Conservation (phyloP, 768 basidiomycete species). For the Mycena vulgaris region DNA sequence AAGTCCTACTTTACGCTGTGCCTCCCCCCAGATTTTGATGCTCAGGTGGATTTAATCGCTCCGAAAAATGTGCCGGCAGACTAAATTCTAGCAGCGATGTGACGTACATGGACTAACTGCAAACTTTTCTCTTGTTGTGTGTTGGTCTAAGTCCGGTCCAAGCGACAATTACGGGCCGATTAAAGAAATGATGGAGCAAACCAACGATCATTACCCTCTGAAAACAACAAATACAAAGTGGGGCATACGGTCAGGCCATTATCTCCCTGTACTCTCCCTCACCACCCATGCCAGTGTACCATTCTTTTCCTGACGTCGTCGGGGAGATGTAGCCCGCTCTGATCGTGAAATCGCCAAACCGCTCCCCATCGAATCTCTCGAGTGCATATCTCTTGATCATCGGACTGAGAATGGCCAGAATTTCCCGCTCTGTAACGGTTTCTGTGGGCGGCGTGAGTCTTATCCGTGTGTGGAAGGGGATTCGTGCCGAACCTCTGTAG, state of each 20-base stretch:
- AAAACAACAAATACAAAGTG: not conserved
- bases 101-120: too few species aligned
- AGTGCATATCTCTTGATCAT: slow-evolving; percentile 97
- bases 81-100: too few species aligned
- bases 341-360: slow-evolving; percentile 96
- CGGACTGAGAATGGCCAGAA: slow-evolving; percentile 87
- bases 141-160: too few species aligned
- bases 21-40: too few species aligned
- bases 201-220: not conserved
- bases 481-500: slow-evolving; percentile 86
- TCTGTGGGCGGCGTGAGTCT: slow-evolving; percentile 59
- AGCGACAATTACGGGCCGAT: not conserved
- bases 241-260: slow-evolving; percentile 10
- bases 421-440: slow-evolving; percentile 92
- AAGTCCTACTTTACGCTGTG: too few species aligned
- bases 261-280: slow-evolving; percentile 71
- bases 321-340: slow-evolving; percentile 92
- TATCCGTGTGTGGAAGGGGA: not conserved
- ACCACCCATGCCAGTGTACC: slow-evolving; percentile 90
- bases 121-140: too few species aligned
- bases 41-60: too few species aligned
- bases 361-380: slow-evolving; percentile 90
- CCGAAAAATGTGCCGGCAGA: too few species aligned
- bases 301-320: slow-evolving; percentile 86
- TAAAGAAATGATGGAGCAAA: not conserved